Evolutionary conservation across 345 rosid species (phyloP), one percentile per base, ranked within the genome.

Genomic region (Odontarrhena argentea): DNA sequence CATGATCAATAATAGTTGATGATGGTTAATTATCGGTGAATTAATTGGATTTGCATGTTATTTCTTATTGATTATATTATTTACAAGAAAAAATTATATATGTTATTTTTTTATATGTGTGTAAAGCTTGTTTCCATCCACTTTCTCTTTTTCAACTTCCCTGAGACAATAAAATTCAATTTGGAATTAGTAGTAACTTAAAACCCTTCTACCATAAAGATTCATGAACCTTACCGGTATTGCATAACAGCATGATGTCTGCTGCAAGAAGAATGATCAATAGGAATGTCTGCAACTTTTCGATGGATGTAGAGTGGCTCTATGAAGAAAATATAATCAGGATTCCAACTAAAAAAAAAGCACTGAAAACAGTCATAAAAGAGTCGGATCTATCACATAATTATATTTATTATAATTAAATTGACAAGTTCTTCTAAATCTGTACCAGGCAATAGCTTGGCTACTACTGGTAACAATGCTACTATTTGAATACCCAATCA

Each of bases 231-330:
- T 48, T 81, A 91, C 97, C 96, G 76, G 75, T 78, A 94, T 63
- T 91, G 97, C 69, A 94, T 82, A 63, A 94, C 90, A 41, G 99
- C 97, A 79, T 94, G 99, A 56, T 94, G 97, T 76, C 91, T 94
- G 97, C 99, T 94, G 78, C 96, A 91, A 45, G 99, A 94, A 47
- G 99, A 97, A 64, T 94, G 99, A 69, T 94, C 99, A 0, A 96
- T 94, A 10, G 99, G 97, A 69, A 94, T 52, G 61, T 94, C 99
- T 2, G 96, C 96, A 12, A 88, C 81, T 70, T 93, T 89, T 75
- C 97, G 96, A 77, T 94, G 97, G 68, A 94, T 86, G 49, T 86
- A 86, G 9, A 91, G 89, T 65, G 99, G 99, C 52, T 94, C 99
- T 94, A 48, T 54, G 36, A 63, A 36, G 42, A 55, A 55, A 36